These are phyloP conservation scores for Albizia julibrissin DNA, from an alignment of 306 rosid genomes.

Conservation along the genomic window DNA sequence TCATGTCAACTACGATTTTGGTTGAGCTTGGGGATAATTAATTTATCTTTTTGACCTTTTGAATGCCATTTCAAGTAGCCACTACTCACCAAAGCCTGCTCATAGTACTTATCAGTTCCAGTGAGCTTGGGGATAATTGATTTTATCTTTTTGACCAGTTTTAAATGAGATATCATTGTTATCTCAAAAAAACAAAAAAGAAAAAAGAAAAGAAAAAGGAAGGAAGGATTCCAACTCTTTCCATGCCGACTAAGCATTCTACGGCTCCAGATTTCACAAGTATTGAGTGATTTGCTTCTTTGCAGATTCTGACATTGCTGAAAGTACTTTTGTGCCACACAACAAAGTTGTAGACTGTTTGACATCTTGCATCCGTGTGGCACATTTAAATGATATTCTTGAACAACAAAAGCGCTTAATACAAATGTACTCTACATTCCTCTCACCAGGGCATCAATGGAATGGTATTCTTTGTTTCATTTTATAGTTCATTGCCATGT, in stretches of 20 bases:
- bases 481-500: constrained; percentile 16
- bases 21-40: too few relatives aligned
- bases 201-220: neutral
- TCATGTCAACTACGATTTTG: neutral
- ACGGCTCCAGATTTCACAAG: neutral
- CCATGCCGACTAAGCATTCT: neutral
- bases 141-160: neutral
- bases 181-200: neutral
- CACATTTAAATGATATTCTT: constrained; percentile 66
- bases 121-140: neutral
- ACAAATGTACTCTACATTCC: constrained; percentile 51
- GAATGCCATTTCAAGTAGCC: neutral
- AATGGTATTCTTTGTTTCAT: constrained; percentile 58
- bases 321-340: constrained; percentile 61
- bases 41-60: neutral
- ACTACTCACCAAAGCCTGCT: neutral
- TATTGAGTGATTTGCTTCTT: constrained; percentile 12
- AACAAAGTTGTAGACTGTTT: constrained; percentile 79
- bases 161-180: neutral
- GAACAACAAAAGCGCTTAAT: constrained; percentile 66
- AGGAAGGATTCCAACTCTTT: neutral
- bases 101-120: neutral
- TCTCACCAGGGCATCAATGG: constrained; percentile 78
- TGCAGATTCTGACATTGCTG: constrained; percentile 58
- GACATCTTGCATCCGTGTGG: constrained; percentile 81